A percentile compares a stretch with the other conserved stretches of the same genome.
phyloP scores from a whole-genome alignment of 441 rosid genomes.

The Erysimum cheiri region DNA sequence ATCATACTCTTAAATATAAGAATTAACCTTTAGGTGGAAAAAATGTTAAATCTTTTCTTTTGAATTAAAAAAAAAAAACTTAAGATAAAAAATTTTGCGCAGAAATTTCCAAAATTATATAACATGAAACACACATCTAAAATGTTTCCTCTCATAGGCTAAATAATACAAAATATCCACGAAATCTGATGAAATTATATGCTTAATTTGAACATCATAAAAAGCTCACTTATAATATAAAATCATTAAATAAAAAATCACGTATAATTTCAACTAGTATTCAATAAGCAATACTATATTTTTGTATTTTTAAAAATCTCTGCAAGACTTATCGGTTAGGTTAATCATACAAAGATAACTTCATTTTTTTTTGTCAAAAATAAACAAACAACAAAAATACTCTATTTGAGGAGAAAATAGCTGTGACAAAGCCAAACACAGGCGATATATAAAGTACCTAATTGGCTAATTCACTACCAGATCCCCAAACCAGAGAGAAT shows the following conservation, averaged over 20 bases:
- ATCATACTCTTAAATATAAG: too few species aligned
- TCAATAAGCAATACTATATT: background rate
- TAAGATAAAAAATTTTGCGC: too few species aligned
- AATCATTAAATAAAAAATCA: background rate
- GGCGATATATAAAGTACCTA: background rate
- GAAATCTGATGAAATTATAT: background rate
- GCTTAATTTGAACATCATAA: background rate
- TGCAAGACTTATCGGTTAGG: conserved; percentile 23
- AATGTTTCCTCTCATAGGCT: background rate
- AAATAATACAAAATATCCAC: too few species aligned
- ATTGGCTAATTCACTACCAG: conserved; percentile 4
- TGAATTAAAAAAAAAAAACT: too few species aligned
- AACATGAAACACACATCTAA: background rate
- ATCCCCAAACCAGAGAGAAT: conserved; percentile 33
- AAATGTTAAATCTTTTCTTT: too few species aligned
- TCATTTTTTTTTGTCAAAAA: background rate
- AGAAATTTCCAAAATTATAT: background rate
- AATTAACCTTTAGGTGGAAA: too few species aligned
- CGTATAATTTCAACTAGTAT: background rate
- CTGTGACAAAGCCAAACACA: conserved; percentile 20
- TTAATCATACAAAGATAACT: conserved; percentile 33
- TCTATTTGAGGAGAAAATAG: conserved; percentile 8
- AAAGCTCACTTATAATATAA: background rate
- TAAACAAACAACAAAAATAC: background rate
- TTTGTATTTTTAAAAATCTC: background rate